Evolutionary conservation across 257 asterid genomes (phyloP), one percentile per base, ranked within the genome.

Genomic region (Nicotiana attenuata): DNA sequence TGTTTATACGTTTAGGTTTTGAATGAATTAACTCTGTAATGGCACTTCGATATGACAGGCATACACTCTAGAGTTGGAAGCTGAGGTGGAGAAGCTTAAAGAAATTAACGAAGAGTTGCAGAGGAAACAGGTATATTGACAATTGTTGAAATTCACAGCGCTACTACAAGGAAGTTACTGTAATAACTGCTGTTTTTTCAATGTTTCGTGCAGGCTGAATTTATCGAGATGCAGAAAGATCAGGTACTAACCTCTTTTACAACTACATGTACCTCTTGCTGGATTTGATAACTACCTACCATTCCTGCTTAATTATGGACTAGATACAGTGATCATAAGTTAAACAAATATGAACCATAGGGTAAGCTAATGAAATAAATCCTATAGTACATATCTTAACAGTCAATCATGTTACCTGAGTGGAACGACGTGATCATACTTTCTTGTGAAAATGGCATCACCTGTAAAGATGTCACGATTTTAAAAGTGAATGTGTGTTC

Each of bases 41-140:
- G 77, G 19, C 22, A 69, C 45, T 69, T 69, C 1, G 83, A 81
- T 73, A 75, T 77, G 73, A 65, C 86, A 95, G 98, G 98, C 98
- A 41, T 93, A 95, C 76, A 93, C 98, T n/a, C 87, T 91, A 80
- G 97, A 93, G 80, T 84, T 95, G 91, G 99, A 95, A 90, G 93
- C 95, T 81, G 99, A 95, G 88, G 92, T 93, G 53, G 97, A 90
- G 3, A 89, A 91, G 81, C 98, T 95, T 81, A 89, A 86, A 87
- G 92, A 93, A 87, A 61, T 90, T 79, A 95, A 95, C 67, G 76
- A 88, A 53, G 94, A 93, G 86, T 86, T 95, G 92, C 91, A 89
- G 81, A 91, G 82, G 66, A 93, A 90, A 82, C 97, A 95, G 97
- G 99, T 93, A 50, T 33, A 59, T 67, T 41, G 55, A 38, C 73